Percentiles rank a stretch among this genome's conserved stretches.
Evolutionary conservation across 2,329 filamentous ascomycete genomes (phyloP).

Genomic region (Paracamarosporium sp.): DNA sequence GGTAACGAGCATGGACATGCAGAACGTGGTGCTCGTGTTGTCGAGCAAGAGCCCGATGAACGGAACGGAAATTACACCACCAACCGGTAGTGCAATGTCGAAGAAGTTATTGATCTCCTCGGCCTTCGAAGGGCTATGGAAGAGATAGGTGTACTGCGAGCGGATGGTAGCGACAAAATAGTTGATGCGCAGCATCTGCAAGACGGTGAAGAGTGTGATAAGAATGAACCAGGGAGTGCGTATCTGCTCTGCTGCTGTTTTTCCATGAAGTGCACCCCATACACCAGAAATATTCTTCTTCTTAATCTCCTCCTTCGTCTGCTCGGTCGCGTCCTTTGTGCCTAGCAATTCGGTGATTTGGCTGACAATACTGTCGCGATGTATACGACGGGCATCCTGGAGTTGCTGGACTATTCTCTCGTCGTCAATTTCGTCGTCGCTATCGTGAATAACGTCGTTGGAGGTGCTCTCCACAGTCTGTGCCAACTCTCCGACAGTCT

Average conservation of each 20-base stretch:
- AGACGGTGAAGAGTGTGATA: conserved; percentile 78
- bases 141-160: conserved; percentile 79
- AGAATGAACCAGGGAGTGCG: conserved; percentile 82
- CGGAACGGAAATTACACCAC: conserved; percentile 83
- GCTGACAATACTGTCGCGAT: conserved; percentile 68
- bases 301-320: conserved; percentile 69
- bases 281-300: conserved; percentile 77
- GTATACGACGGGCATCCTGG: conserved; percentile 63
- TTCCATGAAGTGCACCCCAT: conserved; percentile 84
- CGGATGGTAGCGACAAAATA: conserved; percentile 91
- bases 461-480: conserved; percentile 66
- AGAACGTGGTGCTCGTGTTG: conserved; percentile 73
- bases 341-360: conserved; percentile 79
- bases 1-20: conserved; percentile 73
- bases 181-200: conserved; percentile 79
- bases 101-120: conserved; percentile 82
- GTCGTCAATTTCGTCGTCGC: conserved; percentile 62
- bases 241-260: conserved; percentile 75
- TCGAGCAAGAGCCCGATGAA: conserved; percentile 86
- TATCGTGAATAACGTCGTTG: conserved; percentile 56
- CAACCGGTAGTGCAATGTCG: conserved; percentile 82
- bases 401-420: conserved; percentile 54
- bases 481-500: conserved; percentile 77
- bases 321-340: conserved; percentile 66
- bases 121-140: conserved; percentile 67